Percentiles rank a stretch among this genome's conserved stretches.
These are phyloP conservation scores for Hirsutella minnesotensis DNA, from an alignment of 2,329 filamentous ascomycete species.

Conservation along the genomic window DNA sequence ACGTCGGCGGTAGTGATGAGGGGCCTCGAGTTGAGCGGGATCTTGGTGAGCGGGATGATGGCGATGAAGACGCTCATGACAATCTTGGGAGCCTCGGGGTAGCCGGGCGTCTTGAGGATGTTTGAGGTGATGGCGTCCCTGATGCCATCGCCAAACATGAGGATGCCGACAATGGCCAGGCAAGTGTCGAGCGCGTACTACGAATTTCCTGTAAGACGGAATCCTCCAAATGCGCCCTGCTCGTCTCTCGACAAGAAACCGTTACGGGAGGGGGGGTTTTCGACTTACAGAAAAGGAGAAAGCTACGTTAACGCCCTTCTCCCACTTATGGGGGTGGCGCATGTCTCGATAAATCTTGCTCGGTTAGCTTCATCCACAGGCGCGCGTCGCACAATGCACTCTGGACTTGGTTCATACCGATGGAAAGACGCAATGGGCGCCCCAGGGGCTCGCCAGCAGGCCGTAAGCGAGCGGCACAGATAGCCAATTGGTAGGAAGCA, in stretches of 20 bases:
- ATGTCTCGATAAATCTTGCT: conserved; percentile 48
- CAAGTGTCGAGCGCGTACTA: conserved; percentile 69
- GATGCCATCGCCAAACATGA: conserved; percentile 93
- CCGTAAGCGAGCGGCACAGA: conserved; percentile 82
- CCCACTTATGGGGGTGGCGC: conserved; percentile 71
- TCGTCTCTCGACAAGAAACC: background rate
- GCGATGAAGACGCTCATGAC: conserved; percentile 78
- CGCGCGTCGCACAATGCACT: background rate
- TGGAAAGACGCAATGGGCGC: conserved; percentile 61
- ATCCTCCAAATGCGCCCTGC: no score
- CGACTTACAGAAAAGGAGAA: conserved; percentile 68
- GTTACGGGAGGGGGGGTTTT: background rate
- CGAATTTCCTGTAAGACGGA: no score
- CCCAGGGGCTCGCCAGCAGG: conserved; percentile 69
- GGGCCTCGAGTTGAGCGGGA: conserved; percentile 81
- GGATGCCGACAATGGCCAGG: conserved; percentile 71
- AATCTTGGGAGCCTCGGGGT: conserved; percentile 61
- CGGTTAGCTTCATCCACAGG: background rate
- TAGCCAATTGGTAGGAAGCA: conserved; percentile 78
- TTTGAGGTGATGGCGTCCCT: conserved; percentile 85
- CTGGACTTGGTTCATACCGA: conserved; percentile 39
- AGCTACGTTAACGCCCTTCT: conserved; percentile 61
- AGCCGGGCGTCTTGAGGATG: conserved; percentile 63
- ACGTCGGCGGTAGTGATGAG: conserved; percentile 80
- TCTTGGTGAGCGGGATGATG: conserved; percentile 89